Evolutionary conservation across 2,329 filamentous ascomycete genomes (phyloP), one percentile per base, ranked within the genome.

Genomic region (Fusarium chuoi): DNA sequence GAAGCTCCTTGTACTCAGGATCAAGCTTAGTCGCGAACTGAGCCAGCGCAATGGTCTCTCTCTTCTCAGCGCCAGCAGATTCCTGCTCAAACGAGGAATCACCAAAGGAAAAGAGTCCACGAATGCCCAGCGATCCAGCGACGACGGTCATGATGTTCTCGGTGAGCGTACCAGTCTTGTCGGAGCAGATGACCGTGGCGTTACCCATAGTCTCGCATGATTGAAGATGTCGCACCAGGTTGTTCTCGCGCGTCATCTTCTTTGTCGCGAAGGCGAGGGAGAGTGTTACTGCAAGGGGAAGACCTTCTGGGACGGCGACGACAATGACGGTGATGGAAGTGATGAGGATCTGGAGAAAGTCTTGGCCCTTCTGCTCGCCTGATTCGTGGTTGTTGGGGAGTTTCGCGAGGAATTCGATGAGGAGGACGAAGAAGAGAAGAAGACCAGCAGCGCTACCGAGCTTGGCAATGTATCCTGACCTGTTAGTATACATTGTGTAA

Each of bases 91-190:
- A 83, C 35, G 75, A 80, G 12, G 78, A 75, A 28, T 81, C 80
- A 14, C 91, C 91, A 49, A 93, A 82, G 1, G 46, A 41, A 18
- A 76, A 72, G 6, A 65, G 68, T 0, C 74, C 74, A 1, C 58
- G 62, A 41, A 62, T 58, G 3, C 74, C 74, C 11, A 76, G 17
- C 3, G 91, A 89, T 22, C 91, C 92, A 44, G 92, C 89, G 42
- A 94, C 91, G 3, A 94, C 91, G 0, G 90, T 92, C 91, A 93
- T 93, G 79, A 91, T 90, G 71, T 93, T 93, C 66, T 92, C 90
- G 0, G 82, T 83, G 4, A 83, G 68, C 1, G 81, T 82, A 11
- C 81, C 81, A 0, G 81, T 83, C 74, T 83, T 83, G 60, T 94
- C 93, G 6, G 92, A 95, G 82, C 93, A 95, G 52, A 95, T 92